Conservation (phyloP, 306 rosid species). For the Fragaria iinumae region DNA sequence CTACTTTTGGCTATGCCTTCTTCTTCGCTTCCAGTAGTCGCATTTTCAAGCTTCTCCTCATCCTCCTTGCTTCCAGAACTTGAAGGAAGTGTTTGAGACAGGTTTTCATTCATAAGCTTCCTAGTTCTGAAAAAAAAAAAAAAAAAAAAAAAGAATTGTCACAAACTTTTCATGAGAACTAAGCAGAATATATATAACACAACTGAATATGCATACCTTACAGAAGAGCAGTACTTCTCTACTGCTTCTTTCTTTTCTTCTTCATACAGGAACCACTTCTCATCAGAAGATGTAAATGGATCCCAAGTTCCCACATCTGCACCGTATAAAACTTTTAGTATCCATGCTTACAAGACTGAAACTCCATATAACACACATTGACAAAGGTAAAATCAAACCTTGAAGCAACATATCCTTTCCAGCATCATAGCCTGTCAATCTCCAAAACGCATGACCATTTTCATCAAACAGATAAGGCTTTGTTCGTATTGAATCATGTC, state of each 20-base stretch:
- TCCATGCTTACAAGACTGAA: background rate
- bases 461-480: conserved; percentile 32
- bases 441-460: conserved; percentile 37
- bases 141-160: background rate
- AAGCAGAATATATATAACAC: background rate
- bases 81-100: background rate
- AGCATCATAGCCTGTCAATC: conserved; percentile 17
- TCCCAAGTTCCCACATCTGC: conserved; percentile 30
- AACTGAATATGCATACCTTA: conserved; percentile 20
- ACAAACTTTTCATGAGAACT: background rate
- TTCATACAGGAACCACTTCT: conserved; percentile 21
- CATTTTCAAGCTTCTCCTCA: background rate
- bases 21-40: background rate
- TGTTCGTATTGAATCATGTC: conserved; percentile 31
- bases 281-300: conserved; percentile 19
- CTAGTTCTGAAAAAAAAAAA: background rate
- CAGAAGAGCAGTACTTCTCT: conserved; percentile 1
- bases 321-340: background rate
- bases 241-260: background rate
- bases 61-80: background rate
- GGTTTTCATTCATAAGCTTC: background rate
- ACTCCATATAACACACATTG: background rate
- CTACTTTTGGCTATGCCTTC: background rate
- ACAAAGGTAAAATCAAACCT: conserved; percentile 25
- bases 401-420: conserved; percentile 29